Base-by-base conservation (phyloP, 805 yeast genomes). In the Clavispora fructus region DNA sequence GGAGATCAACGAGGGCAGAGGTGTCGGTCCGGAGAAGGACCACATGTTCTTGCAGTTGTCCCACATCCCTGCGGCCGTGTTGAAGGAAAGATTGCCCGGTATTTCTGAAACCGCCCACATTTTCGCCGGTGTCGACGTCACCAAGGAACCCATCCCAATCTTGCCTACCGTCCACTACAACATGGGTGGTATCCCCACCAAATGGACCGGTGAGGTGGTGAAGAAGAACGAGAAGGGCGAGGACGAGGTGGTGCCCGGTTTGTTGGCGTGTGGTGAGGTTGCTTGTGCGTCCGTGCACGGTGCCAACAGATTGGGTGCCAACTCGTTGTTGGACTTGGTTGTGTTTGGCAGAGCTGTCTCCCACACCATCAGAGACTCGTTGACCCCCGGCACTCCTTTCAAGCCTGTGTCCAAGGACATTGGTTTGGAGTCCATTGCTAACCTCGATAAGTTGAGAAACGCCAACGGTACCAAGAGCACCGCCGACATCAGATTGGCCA, bases 111-210 rank as follows among this genome's bases (percentile, higher is more conserved):
- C 99, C 49, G 98, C 99, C 40, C 85, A 90, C 56, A 92, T 92
- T 70, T 92, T 92, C 64, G 98, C 99, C 41, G 99, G 99, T 79
- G 99, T 92, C 55, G 99, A 92, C 72, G 98, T 92, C 56, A 94
- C 99, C 49, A 94, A 94, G 77, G 97, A 92, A 75, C 99, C 99
- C 64, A 94, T 94, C 68, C 99, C 98, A 60, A 91, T 92, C 60
- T 73, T 94, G 59, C 99, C 99, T 60, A 92, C 99, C 56, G 99
- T 94, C 51, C 99, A 92, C 74, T 92, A 94, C 79, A 92, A 92
- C 74, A 92, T 92, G 99, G 99, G 99, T 72, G 98, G 98, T 83
- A 88, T 92, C 57, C 99, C 99, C 69, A 94, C 99, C 57, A 88
- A 85, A 70, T 94, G 89, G 86, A 87, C 85, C 56, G 99, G 98